Base-by-base conservation (phyloP, 1,284 basidiomycete species). In the Pterula multifida region DNA sequence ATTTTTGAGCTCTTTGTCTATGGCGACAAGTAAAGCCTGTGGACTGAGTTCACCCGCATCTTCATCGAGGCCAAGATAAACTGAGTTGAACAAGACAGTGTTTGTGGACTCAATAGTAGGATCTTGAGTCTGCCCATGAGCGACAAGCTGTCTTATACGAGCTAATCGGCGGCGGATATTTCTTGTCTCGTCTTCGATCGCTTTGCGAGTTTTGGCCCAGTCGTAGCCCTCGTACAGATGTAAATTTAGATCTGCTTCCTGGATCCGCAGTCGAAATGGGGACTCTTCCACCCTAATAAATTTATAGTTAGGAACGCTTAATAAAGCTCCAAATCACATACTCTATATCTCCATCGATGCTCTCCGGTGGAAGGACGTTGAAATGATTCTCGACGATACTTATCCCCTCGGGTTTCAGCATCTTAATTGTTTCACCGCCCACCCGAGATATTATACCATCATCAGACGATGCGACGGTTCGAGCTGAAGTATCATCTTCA, bases 141-240 rank as follows among this genome's bases (percentile, higher is more conserved):
- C 90, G n/a, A 98, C 79, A 1, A 98, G 73, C 65, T 98, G 95
- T 49, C 88, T 76, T 59, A 98, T 96, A 65, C 89, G 92, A 47
- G 90, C 85, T 39, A 98, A 75, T 22, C 82, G 81, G 49, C 82
- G 80, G 47, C 91, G 80, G 68, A 98, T 90, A 26, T 86, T 82
- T 61, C 86, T 91, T 52, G 90, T 78, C 62, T 94, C 88, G 47
- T 89, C 82, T 62, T 96, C 89, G 49, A 98, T 90, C 3, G 79
- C 79, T 62, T 78, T 83, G 46, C 93, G 81, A 1, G 95, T 98
- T 36, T 76, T 73, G 1, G 65, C 65, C 93, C 95, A 98, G 61
- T 98, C 96, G 60, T 93, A 98, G 0, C 95, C 93, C 52, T 93
- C 90, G 60, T 94, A 86, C 3, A 98, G 71, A 52, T 81, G 73